phyloP scores from a whole-genome alignment of 768 basidiomycete genomes.

The Trametes elegans region DNA sequence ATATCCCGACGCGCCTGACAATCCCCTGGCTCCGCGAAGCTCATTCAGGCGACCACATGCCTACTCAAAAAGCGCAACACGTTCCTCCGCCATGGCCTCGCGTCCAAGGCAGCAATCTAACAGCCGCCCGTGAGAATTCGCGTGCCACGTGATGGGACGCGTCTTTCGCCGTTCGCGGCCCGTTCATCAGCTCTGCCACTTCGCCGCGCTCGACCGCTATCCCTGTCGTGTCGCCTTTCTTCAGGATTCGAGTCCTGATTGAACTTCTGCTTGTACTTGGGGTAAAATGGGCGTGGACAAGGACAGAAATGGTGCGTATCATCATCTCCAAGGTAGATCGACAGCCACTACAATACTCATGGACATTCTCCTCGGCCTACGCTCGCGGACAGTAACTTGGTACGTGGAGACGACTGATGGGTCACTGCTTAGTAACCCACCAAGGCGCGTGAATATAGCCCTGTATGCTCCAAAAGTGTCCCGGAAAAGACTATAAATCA shows the following conservation, averaged over 20 bases:
- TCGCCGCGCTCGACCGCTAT: background rate
- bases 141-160: constrained; percentile 1
- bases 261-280: background rate
- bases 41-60: background rate
- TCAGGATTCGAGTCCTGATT: background rate
- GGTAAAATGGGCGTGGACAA: constrained; percentile 3
- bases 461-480: constrained; percentile 25
- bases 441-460: constrained; percentile 17
- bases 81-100: background rate
- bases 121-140: background rate
- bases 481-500: constrained; percentile 26
- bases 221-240: background rate
- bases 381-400: too few species aligned
- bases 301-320: background rate
- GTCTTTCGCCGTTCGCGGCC: background rate
- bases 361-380: too few species aligned
- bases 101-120: background rate
- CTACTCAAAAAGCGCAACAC: background rate
- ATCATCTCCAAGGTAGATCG: background rate
- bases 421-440: too few species aligned
- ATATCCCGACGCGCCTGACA: background rate
- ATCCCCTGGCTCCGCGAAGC: constrained; percentile 5
- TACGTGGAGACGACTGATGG: too few species aligned
- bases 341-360: too few species aligned
- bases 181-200: background rate